These are phyloP conservation scores for Candida sithepensis DNA, from an alignment of 805 yeast species.

Conservation along the genomic window DNA sequence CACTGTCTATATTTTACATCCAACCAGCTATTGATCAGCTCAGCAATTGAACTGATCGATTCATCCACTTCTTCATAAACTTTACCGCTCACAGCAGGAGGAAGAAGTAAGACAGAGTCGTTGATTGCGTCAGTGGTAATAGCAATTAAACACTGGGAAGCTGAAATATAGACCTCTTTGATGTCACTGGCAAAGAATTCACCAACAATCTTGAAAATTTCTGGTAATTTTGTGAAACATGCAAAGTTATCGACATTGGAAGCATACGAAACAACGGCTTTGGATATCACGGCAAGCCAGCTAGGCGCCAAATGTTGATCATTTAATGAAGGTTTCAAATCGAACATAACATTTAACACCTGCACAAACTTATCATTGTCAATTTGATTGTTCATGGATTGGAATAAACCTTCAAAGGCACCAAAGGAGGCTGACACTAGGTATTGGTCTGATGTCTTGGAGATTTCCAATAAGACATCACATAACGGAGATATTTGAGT, in stretches of 20 bases:
- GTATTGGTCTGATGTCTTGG: constrained; percentile 80
- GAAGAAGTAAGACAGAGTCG: constrained; percentile 52
- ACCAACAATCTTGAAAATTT: constrained; percentile 51
- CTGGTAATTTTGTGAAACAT: constrained; percentile 55
- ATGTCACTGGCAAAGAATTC: constrained; percentile 67
- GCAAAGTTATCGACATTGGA: constrained; percentile 42
- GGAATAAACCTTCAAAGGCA: constrained; percentile 79
- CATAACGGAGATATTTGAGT: constrained; percentile 66
- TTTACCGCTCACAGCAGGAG: constrained; percentile 46
- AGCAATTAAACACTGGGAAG: constrained; percentile 84
- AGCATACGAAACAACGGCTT: constrained; percentile 60
- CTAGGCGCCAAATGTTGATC: constrained; percentile 88
- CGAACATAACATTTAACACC: constrained; percentile 68
- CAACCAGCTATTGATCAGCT: constrained; percentile 50
- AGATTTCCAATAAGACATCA: constrained; percentile 68
- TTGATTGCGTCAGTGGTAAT: constrained; percentile 65
- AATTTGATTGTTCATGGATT: constrained; percentile 48
- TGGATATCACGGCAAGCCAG: constrained; percentile 93
- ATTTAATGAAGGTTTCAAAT: constrained; percentile 74
- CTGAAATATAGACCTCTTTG: constrained; percentile 62
- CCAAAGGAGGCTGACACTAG: constrained; percentile 77
- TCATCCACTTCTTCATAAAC: constrained; percentile 56
- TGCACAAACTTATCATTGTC: constrained; percentile 61
- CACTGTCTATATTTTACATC: constrained; percentile 74
- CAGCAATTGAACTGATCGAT: constrained; percentile 47